Conservation (phyloP, 2,329 filamentous ascomycete genomes). For the Hymenoscyphus infarciens region DNA sequence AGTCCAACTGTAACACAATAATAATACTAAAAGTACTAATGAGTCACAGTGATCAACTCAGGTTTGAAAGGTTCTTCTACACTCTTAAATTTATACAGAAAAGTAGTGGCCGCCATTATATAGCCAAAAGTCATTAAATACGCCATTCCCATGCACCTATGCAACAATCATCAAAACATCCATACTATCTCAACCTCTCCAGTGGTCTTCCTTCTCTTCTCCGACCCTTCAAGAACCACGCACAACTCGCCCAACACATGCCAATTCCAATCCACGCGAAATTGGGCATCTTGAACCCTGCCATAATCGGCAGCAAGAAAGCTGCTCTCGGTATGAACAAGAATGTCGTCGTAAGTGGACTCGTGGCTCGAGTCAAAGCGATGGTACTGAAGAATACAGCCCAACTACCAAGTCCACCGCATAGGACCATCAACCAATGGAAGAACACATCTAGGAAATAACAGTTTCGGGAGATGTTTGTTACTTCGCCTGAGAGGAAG, state of each 20-base stretch:
- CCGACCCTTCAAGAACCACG: conserved; percentile 46
- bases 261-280: conserved; percentile 50
- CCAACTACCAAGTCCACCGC: conserved; percentile 45
- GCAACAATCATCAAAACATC: not conserved
- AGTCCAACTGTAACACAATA: too few relatives aligned
- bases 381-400: conserved; percentile 47
- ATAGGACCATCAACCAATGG: conserved; percentile 51
- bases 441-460: conserved; percentile 53
- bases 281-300: conserved; percentile 45
- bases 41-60: not conserved
- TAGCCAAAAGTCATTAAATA: conserved; percentile 1
- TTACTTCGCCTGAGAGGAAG: conserved; percentile 46
- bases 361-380: conserved; percentile 47
- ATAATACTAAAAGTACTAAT: not conserved
- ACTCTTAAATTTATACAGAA: not conserved
- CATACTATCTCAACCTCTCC: conserved; percentile 27
- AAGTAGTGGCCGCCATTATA: not conserved
- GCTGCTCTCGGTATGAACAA: conserved; percentile 47
- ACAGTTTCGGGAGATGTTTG: conserved; percentile 48
- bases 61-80: not conserved
- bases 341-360: conserved; percentile 47
- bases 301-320: conserved; percentile 46
- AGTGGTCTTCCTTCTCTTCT: conserved; percentile 38
- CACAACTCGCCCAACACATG: conserved; percentile 47
- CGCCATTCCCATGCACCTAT: conserved; percentile 10